These are phyloP conservation scores for Russula griseocarnosa DNA, from an alignment of 768 basidiomycete species.

Conservation along the genomic window DNA sequence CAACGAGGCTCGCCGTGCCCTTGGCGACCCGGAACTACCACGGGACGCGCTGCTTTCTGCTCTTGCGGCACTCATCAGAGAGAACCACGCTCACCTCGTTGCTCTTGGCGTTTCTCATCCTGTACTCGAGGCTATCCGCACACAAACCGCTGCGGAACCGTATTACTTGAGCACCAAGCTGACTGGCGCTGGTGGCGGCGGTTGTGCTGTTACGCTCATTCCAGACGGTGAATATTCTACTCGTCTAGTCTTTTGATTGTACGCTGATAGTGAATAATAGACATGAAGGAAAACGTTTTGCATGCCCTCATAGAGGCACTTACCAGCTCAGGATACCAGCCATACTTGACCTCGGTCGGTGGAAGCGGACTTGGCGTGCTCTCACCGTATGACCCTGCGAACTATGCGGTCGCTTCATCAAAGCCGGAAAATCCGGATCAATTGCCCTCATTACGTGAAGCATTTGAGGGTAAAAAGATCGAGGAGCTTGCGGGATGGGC, in stretches of 20 bases:
- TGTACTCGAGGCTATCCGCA: slow-evolving; percentile 73
- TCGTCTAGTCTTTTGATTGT: slow-evolving; percentile 8
- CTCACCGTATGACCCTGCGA: slow-evolving; percentile 46
- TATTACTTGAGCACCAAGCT: slow-evolving; percentile 85
- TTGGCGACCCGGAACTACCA: slow-evolving; percentile 70
- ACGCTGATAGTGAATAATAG: slow-evolving; percentile 40
- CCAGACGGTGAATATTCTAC: slow-evolving; percentile 70
- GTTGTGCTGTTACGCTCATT: slow-evolving; percentile 93
- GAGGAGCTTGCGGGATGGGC: slow-evolving; percentile 39
- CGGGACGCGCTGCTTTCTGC: slow-evolving; percentile 60
- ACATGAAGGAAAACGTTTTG: slow-evolving; percentile 60
- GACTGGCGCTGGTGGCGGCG: slow-evolving; percentile 96
- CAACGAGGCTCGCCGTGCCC: slow-evolving; percentile 69
- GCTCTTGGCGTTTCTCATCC: slow-evolving; percentile 90
- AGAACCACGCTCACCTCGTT: slow-evolving; percentile 85
- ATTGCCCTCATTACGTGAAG: slow-evolving; percentile 23
- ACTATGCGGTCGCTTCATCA: slow-evolving; percentile 25
- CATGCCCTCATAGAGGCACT: slow-evolving; percentile 57
- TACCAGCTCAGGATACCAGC: slow-evolving; percentile 60
- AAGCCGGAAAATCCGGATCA: slow-evolving; percentile 31
- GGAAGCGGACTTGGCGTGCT: slow-evolving; percentile 89
- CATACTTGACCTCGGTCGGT: slow-evolving; percentile 90
- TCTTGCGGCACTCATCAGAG: slow-evolving; percentile 76
- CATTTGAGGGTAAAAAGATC: slow-evolving; percentile 33
- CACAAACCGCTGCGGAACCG: slow-evolving; percentile 58